Percentiles rank a stretch among this genome's conserved stretches.
These are phyloP conservation scores for Auriscalpium vulgare DNA, from an alignment of 768 basidiomycete genomes.

Conservation along the genomic window DNA sequence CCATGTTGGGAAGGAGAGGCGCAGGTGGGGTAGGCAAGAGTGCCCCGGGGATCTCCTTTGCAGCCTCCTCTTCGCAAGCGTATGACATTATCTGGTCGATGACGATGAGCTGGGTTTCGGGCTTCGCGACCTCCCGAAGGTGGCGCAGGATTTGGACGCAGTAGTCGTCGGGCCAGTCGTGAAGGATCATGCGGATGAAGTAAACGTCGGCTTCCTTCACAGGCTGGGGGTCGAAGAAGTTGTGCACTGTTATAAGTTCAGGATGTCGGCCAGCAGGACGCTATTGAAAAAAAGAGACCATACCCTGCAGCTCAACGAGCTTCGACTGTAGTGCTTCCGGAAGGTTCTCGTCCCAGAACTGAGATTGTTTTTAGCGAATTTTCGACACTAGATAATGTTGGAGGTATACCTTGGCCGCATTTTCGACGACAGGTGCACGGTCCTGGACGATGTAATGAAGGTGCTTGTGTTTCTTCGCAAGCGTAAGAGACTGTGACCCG, in stretches of 20 bases:
- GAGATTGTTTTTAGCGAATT: not conserved
- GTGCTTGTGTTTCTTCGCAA: not conserved
- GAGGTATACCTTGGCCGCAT: not conserved
- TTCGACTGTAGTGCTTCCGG: not conserved
- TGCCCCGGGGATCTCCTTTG: slow-evolving; percentile 9
- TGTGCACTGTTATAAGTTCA: slow-evolving; percentile 17
- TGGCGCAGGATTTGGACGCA: slow-evolving; percentile 18
- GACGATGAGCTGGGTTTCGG: slow-evolving; percentile 20
- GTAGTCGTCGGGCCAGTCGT: slow-evolving; percentile 29
- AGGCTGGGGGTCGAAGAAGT: slow-evolving; percentile 30
- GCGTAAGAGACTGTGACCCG: slow-evolving; percentile 1
- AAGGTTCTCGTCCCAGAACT: not conserved
- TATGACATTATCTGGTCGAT: slow-evolving; percentile 19
- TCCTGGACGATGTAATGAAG: slow-evolving; percentile 8
- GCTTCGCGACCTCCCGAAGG: slow-evolving; percentile 17
- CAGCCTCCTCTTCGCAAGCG: slow-evolving; percentile 15
- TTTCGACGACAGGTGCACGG: not conserved
- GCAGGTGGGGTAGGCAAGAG: slow-evolving; percentile 10
- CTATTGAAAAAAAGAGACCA: not conserved
- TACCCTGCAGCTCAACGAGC: not conserved
- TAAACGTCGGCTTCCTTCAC: slow-evolving; percentile 30
- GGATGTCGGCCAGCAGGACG: not conserved
- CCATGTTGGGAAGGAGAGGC: slow-evolving; percentile 20
- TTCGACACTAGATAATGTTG: not conserved
- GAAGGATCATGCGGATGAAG: slow-evolving; percentile 21